A percentile compares a stretch with the other conserved stretches of the same genome.
These are phyloP conservation scores for Alternaria triticina DNA, from an alignment of 2,329 filamentous ascomycete genomes.

Conservation along the genomic window DNA sequence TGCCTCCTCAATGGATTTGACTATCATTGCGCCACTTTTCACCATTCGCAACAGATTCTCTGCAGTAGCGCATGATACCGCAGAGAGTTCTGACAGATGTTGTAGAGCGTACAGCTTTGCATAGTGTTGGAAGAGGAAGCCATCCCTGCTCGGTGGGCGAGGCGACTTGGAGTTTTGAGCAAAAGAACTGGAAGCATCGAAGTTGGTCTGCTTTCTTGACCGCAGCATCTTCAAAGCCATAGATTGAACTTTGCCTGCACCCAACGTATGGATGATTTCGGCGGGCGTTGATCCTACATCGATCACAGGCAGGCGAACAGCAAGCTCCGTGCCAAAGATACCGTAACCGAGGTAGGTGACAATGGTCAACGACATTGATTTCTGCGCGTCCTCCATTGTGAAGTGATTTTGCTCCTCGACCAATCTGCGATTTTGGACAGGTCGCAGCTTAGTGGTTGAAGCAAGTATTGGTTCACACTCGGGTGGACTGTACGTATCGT, in stretches of 20 bases:
- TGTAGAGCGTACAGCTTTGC: neutral
- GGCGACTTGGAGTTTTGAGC: neutral
- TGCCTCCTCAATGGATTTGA: neutral
- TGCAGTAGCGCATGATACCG: neutral
- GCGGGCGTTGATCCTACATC: neutral
- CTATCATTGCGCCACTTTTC: neutral
- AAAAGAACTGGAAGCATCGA: neutral
- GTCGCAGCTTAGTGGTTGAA: too few species aligned
- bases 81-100: neutral
- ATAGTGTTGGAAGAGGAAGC: neutral
- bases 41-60: neutral
- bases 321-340: conserved; percentile 20
- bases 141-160: neutral
- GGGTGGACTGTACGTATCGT: conserved; percentile 26
- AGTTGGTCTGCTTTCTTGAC: neutral
- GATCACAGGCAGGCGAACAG: neutral
- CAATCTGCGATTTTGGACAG: too few species aligned
- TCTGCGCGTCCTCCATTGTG: conserved; percentile 7
- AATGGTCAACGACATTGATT: conserved; percentile 23
- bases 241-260: too few species aligned
- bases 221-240: neutral
- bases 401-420: too few species aligned
- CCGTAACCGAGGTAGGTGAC: conserved; percentile 30
- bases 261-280: too few species aligned
- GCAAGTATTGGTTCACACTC: conserved; percentile 25